Percentiles rank a stretch among this genome's conserved stretches.
Conservation (phyloP, 2,329 filamentous ascomycete genomes). For the Arthroderma sp. region DNA sequence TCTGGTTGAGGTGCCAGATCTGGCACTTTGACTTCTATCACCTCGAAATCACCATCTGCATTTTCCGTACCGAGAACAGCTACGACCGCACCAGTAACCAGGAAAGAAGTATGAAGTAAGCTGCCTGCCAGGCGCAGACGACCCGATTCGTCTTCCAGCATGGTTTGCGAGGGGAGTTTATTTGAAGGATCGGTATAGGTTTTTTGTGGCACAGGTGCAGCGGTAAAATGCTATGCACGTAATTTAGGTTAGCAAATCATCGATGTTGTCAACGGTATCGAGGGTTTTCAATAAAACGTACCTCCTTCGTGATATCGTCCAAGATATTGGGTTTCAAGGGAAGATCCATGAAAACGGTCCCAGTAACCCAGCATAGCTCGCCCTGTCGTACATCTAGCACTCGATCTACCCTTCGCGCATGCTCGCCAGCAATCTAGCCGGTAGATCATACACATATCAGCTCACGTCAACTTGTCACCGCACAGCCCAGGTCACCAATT, state of each 20-base stretch:
- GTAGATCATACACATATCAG: constrained; percentile 3
- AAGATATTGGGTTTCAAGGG: constrained; percentile 88
- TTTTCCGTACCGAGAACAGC: constrained; percentile 95
- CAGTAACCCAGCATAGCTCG: constrained; percentile 85
- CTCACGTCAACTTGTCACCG: neutral
- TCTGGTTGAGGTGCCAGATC: constrained; percentile 71
- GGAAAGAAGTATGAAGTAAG: constrained; percentile 50
- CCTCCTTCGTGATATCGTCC: constrained; percentile 87
- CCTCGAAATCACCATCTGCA: constrained; percentile 78
- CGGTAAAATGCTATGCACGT: constrained; percentile 62
- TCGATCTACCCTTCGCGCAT: constrained; percentile 62
- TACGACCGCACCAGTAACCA: constrained; percentile 87
- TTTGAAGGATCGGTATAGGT: constrained; percentile 54
- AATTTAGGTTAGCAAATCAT: neutral
- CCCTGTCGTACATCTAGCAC: constrained; percentile 94
- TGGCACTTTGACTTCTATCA: constrained; percentile 77
- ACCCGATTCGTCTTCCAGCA: constrained; percentile 92
- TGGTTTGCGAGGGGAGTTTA: constrained; percentile 46
- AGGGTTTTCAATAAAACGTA: constrained; percentile 28
- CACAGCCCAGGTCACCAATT: neutral
- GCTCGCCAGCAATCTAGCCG: constrained; percentile 56
- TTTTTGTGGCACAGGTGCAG: constrained; percentile 60
- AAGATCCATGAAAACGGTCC: constrained; percentile 97
- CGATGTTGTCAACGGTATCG: neutral
- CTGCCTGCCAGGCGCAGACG: constrained; percentile 66